Conservation (phyloP, 176 grass and related monocot species). For the Carex littledalei region DNA sequence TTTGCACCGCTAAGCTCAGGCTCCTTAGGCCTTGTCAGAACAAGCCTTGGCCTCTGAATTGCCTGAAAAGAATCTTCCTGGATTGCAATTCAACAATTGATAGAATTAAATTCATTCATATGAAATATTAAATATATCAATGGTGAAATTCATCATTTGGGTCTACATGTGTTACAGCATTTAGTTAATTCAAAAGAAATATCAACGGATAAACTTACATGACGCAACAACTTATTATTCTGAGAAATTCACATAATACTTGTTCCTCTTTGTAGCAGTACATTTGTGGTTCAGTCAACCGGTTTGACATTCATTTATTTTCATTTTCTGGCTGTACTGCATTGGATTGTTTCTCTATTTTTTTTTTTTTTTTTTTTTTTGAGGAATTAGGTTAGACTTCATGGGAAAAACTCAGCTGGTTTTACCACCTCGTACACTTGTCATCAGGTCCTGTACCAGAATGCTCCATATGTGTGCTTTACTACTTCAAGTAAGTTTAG, state of each 20-base stretch:
- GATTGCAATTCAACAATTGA: no score
- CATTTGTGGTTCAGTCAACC: slow-evolving; percentile 59
- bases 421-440: background rate
- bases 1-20: slow-evolving; percentile 23
- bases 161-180: no score
- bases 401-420: background rate
- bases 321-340: background rate
- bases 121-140: no score
- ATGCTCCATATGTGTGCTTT: background rate
- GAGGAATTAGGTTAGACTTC: background rate
- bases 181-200: no score
- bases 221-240: slow-evolving; percentile 33
- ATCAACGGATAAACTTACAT: slow-evolving; percentile 32
- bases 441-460: background rate
- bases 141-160: no score
- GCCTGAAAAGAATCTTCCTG: slow-evolving; percentile 49
- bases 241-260: slow-evolving; percentile 26
- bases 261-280: slow-evolving; percentile 39
- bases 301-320: slow-evolving; percentile 48
- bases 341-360: background rate
- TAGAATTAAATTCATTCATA: no score
- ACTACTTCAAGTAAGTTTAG: no score
- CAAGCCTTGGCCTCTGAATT: slow-evolving; percentile 54
- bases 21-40: slow-evolving; percentile 89
- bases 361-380: background rate